Evolutionary conservation across 208 protist species (phyloP).

Genomic region (Leishmania major): DNA sequence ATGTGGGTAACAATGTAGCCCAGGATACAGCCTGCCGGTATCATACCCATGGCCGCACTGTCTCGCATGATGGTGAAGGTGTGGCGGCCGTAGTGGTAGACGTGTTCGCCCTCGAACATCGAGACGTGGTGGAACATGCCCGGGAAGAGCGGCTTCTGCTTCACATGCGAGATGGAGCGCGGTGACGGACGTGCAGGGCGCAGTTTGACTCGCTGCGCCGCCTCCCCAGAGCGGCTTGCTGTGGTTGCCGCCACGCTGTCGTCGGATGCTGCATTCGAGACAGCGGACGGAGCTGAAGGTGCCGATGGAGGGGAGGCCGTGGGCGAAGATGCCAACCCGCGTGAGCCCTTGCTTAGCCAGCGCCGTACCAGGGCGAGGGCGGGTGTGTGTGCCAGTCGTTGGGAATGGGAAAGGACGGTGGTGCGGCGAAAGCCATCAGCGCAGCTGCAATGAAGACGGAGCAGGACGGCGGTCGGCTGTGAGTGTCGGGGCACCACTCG

Average conservation of each 20-base stretch:
- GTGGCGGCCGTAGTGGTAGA: constrained; percentile 76
- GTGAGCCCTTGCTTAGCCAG: background rate
- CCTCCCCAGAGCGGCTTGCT: background rate
- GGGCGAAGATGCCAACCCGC: background rate
- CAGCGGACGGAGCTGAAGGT: background rate
- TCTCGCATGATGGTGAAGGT: constrained; percentile 70
- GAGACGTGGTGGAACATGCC: constrained; percentile 54
- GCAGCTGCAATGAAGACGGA: background rate
- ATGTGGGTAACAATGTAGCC: constrained; percentile 45
- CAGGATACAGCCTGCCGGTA: constrained; percentile 63
- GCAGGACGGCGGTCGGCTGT: background rate
- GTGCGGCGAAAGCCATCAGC: background rate
- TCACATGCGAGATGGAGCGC: constrained; percentile 51
- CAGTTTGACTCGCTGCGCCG: constrained; percentile 5
- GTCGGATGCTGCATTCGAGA: background rate
- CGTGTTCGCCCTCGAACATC: constrained; percentile 76
- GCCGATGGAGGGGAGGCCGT: background rate
- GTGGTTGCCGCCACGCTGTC: background rate
- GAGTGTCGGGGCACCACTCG: background rate
- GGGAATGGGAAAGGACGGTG: background rate
- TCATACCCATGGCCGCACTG: constrained; percentile 42
- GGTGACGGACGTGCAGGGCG: constrained; percentile 21
- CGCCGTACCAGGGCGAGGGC: background rate
- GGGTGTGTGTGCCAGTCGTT: background rate
- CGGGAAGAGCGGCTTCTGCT: constrained; percentile 70